These are phyloP conservation scores for Kodamaea plutei DNA, from an alignment of 1,139 yeast genomes.

Conservation along the genomic window DNA sequence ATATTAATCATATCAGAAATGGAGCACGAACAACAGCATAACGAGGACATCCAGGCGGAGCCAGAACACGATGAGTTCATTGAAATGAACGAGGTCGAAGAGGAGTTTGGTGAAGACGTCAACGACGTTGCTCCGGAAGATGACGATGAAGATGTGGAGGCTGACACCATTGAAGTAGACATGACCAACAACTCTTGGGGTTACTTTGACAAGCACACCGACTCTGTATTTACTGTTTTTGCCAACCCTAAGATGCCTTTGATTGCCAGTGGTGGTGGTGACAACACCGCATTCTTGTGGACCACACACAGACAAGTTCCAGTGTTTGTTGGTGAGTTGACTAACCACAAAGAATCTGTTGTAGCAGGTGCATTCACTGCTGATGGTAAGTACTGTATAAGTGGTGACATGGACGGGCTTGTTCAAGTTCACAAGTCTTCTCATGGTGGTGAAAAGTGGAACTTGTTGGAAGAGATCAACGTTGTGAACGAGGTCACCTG, in stretches of 20 bases:
- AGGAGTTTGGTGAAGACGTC: constrained; percentile 45
- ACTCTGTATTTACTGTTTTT: constrained; percentile 74
- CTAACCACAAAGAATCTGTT: constrained; percentile 84
- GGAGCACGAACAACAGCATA: constrained; percentile 11
- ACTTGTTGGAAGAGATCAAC: constrained; percentile 61
- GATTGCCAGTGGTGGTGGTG: constrained; percentile 87
- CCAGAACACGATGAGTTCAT: constrained; percentile 54
- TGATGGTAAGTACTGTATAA: constrained; percentile 75
- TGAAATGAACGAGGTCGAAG: constrained; percentile 54
- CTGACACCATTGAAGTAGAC: constrained; percentile 46
- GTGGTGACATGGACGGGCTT: constrained; percentile 94
- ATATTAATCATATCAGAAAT: too few species aligned
- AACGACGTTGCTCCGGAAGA: constrained; percentile 34
- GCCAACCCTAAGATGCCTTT: constrained; percentile 77
- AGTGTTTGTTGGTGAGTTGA: constrained; percentile 65
- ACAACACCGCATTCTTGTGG: constrained; percentile 86
- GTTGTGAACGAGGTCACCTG: constrained; percentile 80
- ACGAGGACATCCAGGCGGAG: constrained; percentile 12
- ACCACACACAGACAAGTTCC: constrained; percentile 86
- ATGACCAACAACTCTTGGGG: constrained; percentile 84
- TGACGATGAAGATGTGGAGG: constrained; percentile 34
- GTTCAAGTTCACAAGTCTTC: constrained; percentile 67
- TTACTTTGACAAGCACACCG: constrained; percentile 84
- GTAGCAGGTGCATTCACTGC: constrained; percentile 77
- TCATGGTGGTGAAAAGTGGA: constrained; percentile 83